Evolutionary conservation across 2,329 filamentous ascomycete species (phyloP).

Genomic region (Lachnellula suecica): DNA sequence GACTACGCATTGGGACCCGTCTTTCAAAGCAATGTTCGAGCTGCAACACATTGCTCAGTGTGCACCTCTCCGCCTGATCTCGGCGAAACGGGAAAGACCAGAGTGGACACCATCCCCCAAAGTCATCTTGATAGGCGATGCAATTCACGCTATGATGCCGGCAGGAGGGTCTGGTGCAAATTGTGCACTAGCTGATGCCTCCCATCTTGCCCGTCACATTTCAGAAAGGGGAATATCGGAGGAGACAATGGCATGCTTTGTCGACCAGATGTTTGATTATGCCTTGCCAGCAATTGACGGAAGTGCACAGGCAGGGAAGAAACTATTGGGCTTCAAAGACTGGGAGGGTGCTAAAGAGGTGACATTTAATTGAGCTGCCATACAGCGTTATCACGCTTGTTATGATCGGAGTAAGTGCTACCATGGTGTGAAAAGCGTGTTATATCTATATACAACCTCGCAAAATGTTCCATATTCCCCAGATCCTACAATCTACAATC

Average conservation of each 20-base stretch:
- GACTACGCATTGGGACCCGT: conserved; percentile 13
- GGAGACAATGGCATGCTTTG: conserved; percentile 1
- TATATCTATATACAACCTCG: no score
- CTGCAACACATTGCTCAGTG: conserved; percentile 11
- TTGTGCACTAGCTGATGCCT: conserved; percentile 21
- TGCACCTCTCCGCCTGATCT: conserved; percentile 11
- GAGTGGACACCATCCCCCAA: conserved; percentile 8
- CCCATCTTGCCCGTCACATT: background rate
- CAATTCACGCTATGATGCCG: conserved; percentile 19
- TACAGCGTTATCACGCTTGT: no score
- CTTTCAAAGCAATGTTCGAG: conserved; percentile 15
- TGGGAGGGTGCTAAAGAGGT: conserved; percentile 9
- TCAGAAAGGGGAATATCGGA: conserved; percentile 1
- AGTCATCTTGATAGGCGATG: conserved; percentile 17
- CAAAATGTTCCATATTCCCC: no score
- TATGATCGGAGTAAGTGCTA: no score
- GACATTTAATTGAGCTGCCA: conserved; percentile 1
- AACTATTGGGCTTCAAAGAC: conserved; percentile 10
- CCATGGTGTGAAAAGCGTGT: no score
- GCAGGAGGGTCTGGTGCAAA: conserved; percentile 21
- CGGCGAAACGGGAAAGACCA: conserved; percentile 12
- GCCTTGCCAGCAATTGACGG: conserved; percentile 5
- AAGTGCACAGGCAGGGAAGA: conserved; percentile 4
- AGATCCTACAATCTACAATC: no score
- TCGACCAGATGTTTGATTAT: conserved; percentile 8